These are phyloP conservation scores for Clonostachys chloroleuca DNA, from an alignment of 2,329 filamentous ascomycete genomes.

Conservation along the genomic window DNA sequence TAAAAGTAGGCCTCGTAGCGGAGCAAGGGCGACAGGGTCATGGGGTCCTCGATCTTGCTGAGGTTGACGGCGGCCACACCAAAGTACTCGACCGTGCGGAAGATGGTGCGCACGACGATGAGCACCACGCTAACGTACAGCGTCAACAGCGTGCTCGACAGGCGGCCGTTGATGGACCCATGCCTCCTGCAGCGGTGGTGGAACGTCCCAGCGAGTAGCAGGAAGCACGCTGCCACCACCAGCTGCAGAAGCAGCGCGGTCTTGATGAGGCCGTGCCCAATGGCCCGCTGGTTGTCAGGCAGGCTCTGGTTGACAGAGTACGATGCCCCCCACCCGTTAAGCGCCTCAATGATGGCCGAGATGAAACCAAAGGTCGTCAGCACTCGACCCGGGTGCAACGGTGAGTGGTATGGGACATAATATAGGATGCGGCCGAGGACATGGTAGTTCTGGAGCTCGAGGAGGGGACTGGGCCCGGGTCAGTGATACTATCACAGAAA, in stretches of 20 bases:
- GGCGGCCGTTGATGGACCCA: conserved; percentile 21
- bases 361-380: conserved; percentile 39
- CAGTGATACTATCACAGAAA: neutral
- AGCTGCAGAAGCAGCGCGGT: conserved; percentile 50
- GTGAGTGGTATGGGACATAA: conserved; percentile 51
- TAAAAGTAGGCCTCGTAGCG: conserved; percentile 57
- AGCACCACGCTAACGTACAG: conserved; percentile 46
- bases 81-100: conserved; percentile 56
- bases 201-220: conserved; percentile 41
- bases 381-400: conserved; percentile 39
- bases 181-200: conserved; percentile 35
- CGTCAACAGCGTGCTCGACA: conserved; percentile 32
- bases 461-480: conserved; percentile 37
- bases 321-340: conserved; percentile 41
- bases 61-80: conserved; percentile 32
- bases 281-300: conserved; percentile 24
- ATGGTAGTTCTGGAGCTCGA: conserved; percentile 58
- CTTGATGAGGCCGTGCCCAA: conserved; percentile 42
- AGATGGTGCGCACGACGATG: conserved; percentile 50
- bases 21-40: conserved; percentile 35
- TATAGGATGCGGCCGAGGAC: conserved; percentile 55
- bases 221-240: conserved; percentile 42
- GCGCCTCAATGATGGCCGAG: conserved; percentile 39
- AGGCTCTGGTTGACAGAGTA: conserved; percentile 40
- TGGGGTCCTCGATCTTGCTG: conserved; percentile 21